Base-by-base conservation (phyloP, 345 rosid genomes). In the Lumnitzera racemosa region DNA sequence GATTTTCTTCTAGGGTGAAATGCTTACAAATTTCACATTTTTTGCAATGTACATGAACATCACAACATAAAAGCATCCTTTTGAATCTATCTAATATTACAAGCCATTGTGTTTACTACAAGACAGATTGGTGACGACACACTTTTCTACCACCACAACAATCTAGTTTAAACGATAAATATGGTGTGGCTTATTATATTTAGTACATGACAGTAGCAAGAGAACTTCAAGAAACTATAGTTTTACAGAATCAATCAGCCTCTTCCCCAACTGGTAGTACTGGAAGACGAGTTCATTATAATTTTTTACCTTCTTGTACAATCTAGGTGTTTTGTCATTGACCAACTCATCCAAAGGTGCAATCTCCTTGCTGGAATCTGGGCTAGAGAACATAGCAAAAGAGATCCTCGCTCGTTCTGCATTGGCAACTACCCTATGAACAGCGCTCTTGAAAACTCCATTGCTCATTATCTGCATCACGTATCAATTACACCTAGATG, bases 391-490 rank as follows among this genome's bases (percentile, higher is more conserved):
- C 14, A 75, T 51, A 1, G 78, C 75, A 23, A 72, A 8, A 12
- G 67, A 59, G 13, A 60, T 65, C 58, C 79, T 63, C 55, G 60
- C 68, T 12, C 47, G 54, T 29, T 61, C 63, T 0, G 60, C 4
- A 58, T 67, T 63, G 12, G 72, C 61, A 67, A 63, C 69, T 55
- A 58, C 80, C 64, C 77, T 31, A 63, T 72, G 69, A 58, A 71
- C 24, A 8, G 69, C 14, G 20, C 20, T 20, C 20, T 20, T 20
- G 20, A 20, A 20, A 20, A 20, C 20, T 20, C 20, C 20, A 20
- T 72, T 78, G 70, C 80, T 75, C 77, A 63, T 65, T 47, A 75
- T 72, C 74, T 69, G 68, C 55, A 3, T 27, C n/a, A 1, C 27
- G 23, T 17, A 27, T 54, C 36, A 27, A 27, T 27, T 5, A 27